phyloP scores from a whole-genome alignment of 805 yeast species.

The Starmerella vaccinii region DNA sequence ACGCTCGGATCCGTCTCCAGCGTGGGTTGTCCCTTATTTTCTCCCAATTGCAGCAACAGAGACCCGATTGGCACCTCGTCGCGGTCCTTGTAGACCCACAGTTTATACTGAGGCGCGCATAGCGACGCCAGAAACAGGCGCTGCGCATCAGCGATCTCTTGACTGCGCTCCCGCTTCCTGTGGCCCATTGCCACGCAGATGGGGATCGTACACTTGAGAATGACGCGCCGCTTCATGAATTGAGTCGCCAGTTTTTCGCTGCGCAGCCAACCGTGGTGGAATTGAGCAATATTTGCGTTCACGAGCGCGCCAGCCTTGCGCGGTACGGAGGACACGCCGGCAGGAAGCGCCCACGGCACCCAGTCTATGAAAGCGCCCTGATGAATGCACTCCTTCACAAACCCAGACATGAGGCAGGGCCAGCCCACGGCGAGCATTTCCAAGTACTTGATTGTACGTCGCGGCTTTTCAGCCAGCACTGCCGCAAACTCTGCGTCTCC shows the following conservation, averaged over 20 bases:
- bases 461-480: conserved; percentile 46
- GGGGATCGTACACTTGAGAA: conserved; percentile 18
- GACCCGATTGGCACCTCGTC: conserved; percentile 19
- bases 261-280: conserved; percentile 21
- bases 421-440: conserved; percentile 73
- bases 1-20: conserved; percentile 6
- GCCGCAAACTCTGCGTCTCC: conserved; percentile 47
- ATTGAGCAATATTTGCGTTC: conserved; percentile 24
- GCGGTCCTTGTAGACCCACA: conserved; percentile 5
- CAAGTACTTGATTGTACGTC: conserved; percentile 63
- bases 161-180: background rate
- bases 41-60: conserved; percentile 19
- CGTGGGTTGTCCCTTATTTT: conserved; percentile 5
- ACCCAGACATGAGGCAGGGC: conserved; percentile 66
- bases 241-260: conserved; percentile 24
- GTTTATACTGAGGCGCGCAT: conserved; percentile 11
- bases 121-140: conserved; percentile 15
- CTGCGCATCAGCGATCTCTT: background rate
- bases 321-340: conserved; percentile 53
- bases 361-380: conserved; percentile 35
- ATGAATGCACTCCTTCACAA: conserved; percentile 19
- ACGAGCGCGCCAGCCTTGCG: conserved; percentile 20
- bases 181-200: conserved; percentile 19
- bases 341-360: conserved; percentile 52
- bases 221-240: conserved; percentile 22